Base-by-base conservation (phyloP, 2,329 filamentous ascomycete species). In the Penicillium sp. region DNA sequence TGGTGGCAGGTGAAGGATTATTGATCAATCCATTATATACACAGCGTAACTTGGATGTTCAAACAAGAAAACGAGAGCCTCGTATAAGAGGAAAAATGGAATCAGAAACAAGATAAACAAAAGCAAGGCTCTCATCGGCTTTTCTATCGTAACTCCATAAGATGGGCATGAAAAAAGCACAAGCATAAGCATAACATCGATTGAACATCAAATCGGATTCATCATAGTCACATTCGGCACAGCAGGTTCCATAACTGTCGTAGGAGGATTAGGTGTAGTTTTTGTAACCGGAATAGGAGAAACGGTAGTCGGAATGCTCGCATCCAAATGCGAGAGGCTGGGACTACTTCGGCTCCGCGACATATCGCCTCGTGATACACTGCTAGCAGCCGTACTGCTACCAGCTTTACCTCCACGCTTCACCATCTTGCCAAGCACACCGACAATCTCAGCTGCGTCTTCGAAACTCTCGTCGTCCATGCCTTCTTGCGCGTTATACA, bases 381-480 rank as follows among this genome's bases (percentile, higher is more conserved):
- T 71, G 48, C 67, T 72, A 11, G 68, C 70, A 10, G 63, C 68
- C 1, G 68, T 70, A 58, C 72, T 76, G 49, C 71, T 74, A 6
- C 63, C 65, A 1, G 69, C 65, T 53, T 76, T 77, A 0, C 71
- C 70, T 8, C 89, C 89, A 49, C 91, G 84, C 75, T 90, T 93
- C 83, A 93, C 91, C 87, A 97, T 95, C 68, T 88, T 90, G 7
- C 91, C 91, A 1, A 98, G 75, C 0, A 95, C 87, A 1, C 90
- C 89, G 9, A 98, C 93, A 13, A 97, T 82, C 68, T 93, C 90
- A 56, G 91, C 92, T 0, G 93, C 91, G 73, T 98, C 95, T 63
- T 90, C 86, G 71, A 97, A 99, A 80, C 95, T 96, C 64, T 96
- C 91, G 68, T 98, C 93, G 57, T 96, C 91, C 86, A 98, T 93